Evolutionary conservation across 179 eudicot genomes (phyloP).

Genomic region (Silene coronaria): DNA sequence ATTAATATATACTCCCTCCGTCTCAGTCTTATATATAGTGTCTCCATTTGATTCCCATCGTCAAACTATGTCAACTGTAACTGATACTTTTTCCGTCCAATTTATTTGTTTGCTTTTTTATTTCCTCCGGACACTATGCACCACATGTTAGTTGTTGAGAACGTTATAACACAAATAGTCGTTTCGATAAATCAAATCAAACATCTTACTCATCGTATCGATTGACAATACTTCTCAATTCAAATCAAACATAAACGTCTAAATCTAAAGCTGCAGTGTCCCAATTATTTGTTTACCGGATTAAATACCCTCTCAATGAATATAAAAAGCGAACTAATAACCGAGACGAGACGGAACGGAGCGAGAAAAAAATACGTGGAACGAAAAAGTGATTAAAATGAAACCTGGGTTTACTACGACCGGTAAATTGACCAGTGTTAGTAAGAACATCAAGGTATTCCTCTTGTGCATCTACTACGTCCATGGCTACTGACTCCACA

Average conservation of each 20-base stretch:
- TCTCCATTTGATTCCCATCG: not conserved
- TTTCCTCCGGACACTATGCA: too few relatives aligned
- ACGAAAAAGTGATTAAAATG: not conserved
- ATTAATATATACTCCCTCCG: not conserved
- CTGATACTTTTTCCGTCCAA: too few relatives aligned
- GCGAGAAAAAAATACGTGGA: not conserved
- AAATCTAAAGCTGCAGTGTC: too few relatives aligned
- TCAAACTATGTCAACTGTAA: too few relatives aligned
- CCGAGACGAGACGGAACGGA: too few relatives aligned
- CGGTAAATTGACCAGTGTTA: slow-evolving; percentile 54
- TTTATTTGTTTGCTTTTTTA: too few relatives aligned
- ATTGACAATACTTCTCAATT: not conserved
- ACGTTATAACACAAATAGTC: too few relatives aligned
- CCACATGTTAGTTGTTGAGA: too few relatives aligned
- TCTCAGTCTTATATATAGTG: not conserved
- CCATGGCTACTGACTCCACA: slow-evolving; percentile 18
- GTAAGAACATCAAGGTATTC: slow-evolving; percentile 69
- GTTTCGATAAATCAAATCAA: too few relatives aligned
- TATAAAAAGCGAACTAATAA: not conserved
- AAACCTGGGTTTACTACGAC: slow-evolving; percentile 59
- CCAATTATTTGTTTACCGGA: too few relatives aligned
- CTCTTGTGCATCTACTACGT: slow-evolving; percentile 21
- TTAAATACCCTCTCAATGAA: too few relatives aligned
- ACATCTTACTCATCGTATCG: too few relatives aligned
- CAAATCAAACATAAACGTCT: not conserved